A percentile compares a stretch with the other conserved stretches of the same genome.
These are phyloP conservation scores for Cymbopogon flexuosus DNA, from an alignment of 202 grass and related monocot species.

Conservation along the genomic window DNA sequence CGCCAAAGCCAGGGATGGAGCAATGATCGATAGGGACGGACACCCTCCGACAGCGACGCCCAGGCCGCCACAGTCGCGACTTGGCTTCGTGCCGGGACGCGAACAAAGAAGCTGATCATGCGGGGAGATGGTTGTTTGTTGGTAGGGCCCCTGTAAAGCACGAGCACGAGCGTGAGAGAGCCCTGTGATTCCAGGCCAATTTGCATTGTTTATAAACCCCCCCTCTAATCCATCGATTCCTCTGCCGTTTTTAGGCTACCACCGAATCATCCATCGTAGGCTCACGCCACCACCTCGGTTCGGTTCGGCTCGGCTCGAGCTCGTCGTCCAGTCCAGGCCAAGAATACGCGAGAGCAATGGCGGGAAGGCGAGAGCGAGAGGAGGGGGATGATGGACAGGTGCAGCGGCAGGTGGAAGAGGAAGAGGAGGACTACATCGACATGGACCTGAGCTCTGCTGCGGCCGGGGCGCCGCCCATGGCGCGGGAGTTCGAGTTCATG, in stretches of 20 bases:
- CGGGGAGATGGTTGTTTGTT: constrained; percentile 33
- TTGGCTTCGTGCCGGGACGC: constrained; percentile 13
- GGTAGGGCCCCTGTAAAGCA: constrained; percentile 27
- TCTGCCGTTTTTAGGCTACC: constrained; percentile 16
- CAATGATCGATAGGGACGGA: constrained; percentile 5
- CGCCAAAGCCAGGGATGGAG: constrained; percentile 26
- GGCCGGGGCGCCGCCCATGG: too few species aligned
- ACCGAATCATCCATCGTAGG: background rate
- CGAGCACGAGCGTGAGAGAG: background rate
- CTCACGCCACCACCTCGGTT: background rate
- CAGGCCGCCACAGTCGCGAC: background rate
- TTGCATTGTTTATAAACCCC: constrained; percentile 31
- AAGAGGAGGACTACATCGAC: constrained; percentile 81
- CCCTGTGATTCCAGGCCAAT: background rate
- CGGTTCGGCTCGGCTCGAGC: background rate
- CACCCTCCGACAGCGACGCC: background rate
- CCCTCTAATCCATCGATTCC: background rate
- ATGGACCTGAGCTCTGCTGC: constrained; percentile 53
- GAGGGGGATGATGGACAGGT: background rate
- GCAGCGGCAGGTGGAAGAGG: background rate
- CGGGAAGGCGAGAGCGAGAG: constrained; percentile 2
- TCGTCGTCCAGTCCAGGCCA: background rate
- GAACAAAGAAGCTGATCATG: constrained; percentile 49
- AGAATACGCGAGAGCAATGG: constrained; percentile 19
- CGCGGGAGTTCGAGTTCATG: constrained; percentile 79